A percentile compares a stretch with the other conserved stretches of the same genome.
These are phyloP conservation scores for Colletotrichum orbiculare DNA, from an alignment of 2,329 filamentous ascomycete genomes.

Conservation along the genomic window DNA sequence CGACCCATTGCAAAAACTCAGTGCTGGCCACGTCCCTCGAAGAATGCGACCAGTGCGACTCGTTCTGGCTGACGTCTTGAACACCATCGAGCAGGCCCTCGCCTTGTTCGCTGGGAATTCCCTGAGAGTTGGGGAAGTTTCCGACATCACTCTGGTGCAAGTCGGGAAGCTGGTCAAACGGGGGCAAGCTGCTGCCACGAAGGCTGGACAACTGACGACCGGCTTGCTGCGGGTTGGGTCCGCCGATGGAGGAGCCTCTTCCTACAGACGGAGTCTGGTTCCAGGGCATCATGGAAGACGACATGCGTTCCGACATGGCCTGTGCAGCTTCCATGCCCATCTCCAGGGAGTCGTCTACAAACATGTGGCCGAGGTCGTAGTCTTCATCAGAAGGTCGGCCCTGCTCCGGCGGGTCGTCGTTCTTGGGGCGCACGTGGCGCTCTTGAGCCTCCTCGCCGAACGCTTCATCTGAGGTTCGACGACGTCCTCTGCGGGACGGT, in stretches of 20 bases:
- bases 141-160: slow-evolving; percentile 40
- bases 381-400: slow-evolving; percentile 17
- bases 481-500: slow-evolving; percentile 44
- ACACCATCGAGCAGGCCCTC: slow-evolving; percentile 31
- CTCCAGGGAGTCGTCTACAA: slow-evolving; percentile 64
- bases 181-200: slow-evolving; percentile 50
- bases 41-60: slow-evolving; percentile 46
- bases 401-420: slow-evolving; percentile 39
- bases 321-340: slow-evolving; percentile 75
- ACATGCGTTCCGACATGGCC: slow-evolving; percentile 74
- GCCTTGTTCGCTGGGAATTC: slow-evolving; percentile 45
- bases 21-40: slow-evolving; percentile 57
- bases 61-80: slow-evolving; percentile 36
- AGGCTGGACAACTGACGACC: slow-evolving; percentile 48
- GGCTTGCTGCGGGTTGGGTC: slow-evolving; percentile 9
- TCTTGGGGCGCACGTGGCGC: slow-evolving; percentile 52
- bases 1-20: slow-evolving; percentile 58
- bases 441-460: slow-evolving; percentile 50
- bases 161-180: slow-evolving; percentile 62
- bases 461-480: slow-evolving; percentile 57
- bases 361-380: slow-evolving; percentile 44
- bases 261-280: slow-evolving; percentile 48
- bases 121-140: slow-evolving; percentile 43
- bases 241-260: slow-evolving; percentile 28
- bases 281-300: slow-evolving; percentile 64